These are phyloP conservation scores for Chaetothyriales sp. DNA, from an alignment of 2,329 filamentous ascomycete species.

Conservation along the genomic window DNA sequence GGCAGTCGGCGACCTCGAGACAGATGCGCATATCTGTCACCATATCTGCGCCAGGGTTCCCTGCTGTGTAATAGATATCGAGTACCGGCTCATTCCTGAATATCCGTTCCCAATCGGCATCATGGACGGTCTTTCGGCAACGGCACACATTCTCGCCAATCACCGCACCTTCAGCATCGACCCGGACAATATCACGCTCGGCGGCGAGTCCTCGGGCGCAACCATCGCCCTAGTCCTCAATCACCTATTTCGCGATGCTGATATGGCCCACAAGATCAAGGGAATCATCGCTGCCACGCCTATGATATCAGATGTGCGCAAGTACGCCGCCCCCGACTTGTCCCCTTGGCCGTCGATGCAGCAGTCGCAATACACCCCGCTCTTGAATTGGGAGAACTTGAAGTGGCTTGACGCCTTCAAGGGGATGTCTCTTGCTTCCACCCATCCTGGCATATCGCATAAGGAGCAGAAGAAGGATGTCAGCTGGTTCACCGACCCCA, in stretches of 20 bases:
- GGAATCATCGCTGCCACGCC: slow-evolving; percentile 15
- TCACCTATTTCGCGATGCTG: slow-evolving; percentile 14
- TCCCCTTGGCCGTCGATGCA: slow-evolving; percentile 17
- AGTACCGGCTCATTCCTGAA: slow-evolving; percentile 16
- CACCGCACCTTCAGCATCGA: slow-evolving; percentile 17
- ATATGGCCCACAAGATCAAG: slow-evolving; percentile 10
- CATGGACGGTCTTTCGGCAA: slow-evolving; percentile 13
- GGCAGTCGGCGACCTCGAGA: slow-evolving; percentile 16
- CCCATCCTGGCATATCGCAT: slow-evolving; percentile 6
- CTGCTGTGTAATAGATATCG: slow-evolving; percentile 17
- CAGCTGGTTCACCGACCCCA: slow-evolving; percentile 14
- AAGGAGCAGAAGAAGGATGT: slow-evolving; percentile 14
- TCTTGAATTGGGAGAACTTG: slow-evolving; percentile 16
- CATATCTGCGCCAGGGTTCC: slow-evolving; percentile 16
- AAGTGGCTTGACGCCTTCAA: slow-evolving; percentile 18
- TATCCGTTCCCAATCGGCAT: slow-evolving; percentile 16
- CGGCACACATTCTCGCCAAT: slow-evolving; percentile 14
- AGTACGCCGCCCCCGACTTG: slow-evolving; percentile 15
- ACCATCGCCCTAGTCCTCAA: slow-evolving; percentile 16
- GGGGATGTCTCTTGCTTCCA: slow-evolving; percentile 12
- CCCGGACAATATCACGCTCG: slow-evolving; percentile 14
- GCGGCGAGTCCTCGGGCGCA: slow-evolving; percentile 15
- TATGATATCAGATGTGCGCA: slow-evolving; percentile 15
- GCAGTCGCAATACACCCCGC: slow-evolving; percentile 13
- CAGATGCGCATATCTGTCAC: slow-evolving; percentile 16